Percentiles rank a stretch among this genome's conserved stretches.
phyloP scores from a whole-genome alignment of 768 basidiomycete species.

The Ramaria sp. region DNA sequence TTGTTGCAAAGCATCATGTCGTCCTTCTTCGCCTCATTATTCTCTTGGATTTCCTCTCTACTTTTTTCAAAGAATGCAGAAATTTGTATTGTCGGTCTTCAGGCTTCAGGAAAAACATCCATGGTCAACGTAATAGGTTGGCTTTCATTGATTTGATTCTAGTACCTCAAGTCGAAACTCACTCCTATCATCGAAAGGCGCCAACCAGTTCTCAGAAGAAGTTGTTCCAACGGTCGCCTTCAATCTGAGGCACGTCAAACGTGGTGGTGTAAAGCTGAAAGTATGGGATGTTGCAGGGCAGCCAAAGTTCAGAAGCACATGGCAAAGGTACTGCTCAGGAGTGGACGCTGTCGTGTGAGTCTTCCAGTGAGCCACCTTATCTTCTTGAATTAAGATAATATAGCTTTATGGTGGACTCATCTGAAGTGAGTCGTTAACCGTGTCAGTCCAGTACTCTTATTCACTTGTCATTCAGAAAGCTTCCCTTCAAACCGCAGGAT shows the following conservation, averaged over 20 bases:
- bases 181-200: not conserved
- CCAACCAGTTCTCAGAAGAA: slow-evolving; percentile 78
- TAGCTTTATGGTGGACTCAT: slow-evolving; percentile 90
- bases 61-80: slow-evolving; percentile 86
- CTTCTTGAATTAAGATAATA: not conserved
- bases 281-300: slow-evolving; percentile 96
- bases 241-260: slow-evolving; percentile 79
- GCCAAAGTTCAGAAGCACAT: slow-evolving; percentile 90
- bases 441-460: not conserved
- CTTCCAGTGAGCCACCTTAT: not conserved
- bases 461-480: slow-evolving; percentile 41
- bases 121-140: slow-evolving; percentile 80
- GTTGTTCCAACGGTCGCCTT: slow-evolving; percentile 95
- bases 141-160: slow-evolving; percentile 3
- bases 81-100: slow-evolving; percentile 79
- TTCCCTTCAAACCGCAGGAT: slow-evolving; percentile 72
- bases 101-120: slow-evolving; percentile 94
- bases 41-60: slow-evolving; percentile 51
- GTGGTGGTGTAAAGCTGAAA: slow-evolving; percentile 84
- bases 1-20: slow-evolving; percentile 25
- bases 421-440: slow-evolving; percentile 47
- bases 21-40: slow-evolving; percentile 37
- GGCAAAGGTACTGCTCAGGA: slow-evolving; percentile 89
- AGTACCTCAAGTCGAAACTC: too few species aligned
- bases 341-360: slow-evolving; percentile 86